Conservation (phyloP, 306 rosid genomes). For the Rosa persica region DNA sequence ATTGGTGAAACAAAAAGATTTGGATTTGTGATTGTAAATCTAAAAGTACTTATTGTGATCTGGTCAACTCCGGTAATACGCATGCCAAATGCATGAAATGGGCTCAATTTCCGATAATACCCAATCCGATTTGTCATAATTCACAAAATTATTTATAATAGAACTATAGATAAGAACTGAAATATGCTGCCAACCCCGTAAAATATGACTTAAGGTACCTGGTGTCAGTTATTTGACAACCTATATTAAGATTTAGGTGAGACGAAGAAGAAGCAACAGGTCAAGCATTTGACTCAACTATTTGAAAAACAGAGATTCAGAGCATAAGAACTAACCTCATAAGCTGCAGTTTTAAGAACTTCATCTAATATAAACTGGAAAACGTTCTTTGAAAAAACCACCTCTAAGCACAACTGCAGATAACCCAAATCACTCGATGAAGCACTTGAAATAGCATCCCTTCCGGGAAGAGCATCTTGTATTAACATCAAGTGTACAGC, state of each 20-base stretch:
- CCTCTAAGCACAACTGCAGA: conserved; percentile 71
- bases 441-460: conserved; percentile 59
- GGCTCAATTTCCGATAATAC: background rate
- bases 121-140: background rate
- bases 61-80: background rate
- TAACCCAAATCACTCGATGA: conserved; percentile 63
- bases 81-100: background rate
- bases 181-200: background rate
- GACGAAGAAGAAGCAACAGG: background rate
- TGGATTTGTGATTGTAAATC: background rate
- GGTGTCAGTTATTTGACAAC: background rate
- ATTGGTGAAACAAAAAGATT: background rate
- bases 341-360: conserved; percentile 83
- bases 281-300: background rate
- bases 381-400: conserved; percentile 72
- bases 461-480: conserved; percentile 56
- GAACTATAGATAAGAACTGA: background rate
- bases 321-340: conserved; percentile 57
- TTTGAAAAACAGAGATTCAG: background rate
- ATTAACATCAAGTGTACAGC: conserved; percentile 82
- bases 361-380: conserved; percentile 79
- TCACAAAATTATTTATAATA: background rate
- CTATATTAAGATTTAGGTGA: background rate
- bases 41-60: background rate
- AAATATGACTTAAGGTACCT: background rate